phyloP scores from a whole-genome alignment of 345 rosid species.

The Salix brachista region DNA sequence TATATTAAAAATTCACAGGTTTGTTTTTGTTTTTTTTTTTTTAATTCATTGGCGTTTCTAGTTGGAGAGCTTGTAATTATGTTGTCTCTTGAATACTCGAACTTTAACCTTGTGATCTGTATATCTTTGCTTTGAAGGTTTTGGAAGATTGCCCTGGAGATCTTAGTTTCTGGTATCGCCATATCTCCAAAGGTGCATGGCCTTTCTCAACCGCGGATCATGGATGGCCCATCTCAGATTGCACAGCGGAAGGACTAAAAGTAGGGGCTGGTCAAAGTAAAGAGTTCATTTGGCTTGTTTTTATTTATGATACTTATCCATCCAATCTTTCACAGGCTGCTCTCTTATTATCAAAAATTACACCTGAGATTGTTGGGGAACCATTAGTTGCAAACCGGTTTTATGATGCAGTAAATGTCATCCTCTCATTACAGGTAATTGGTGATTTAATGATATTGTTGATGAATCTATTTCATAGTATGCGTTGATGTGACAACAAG shows the following conservation, averaged over 20 bases:
- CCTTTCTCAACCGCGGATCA: slow-evolving; percentile 97
- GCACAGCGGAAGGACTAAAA: slow-evolving; percentile 90
- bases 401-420: slow-evolving; percentile 82
- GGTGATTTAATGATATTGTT: neutral
- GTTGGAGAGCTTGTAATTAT: neutral
- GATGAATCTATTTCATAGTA: neutral
- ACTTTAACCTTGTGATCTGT: slow-evolving; percentile 5
- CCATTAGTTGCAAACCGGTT: slow-evolving; percentile 51
- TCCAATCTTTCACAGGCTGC: slow-evolving; percentile 48
- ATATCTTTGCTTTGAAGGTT: slow-evolving; percentile 46
- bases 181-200: slow-evolving; percentile 99
- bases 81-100: neutral
- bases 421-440: slow-evolving; percentile 83
- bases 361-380: slow-evolving; percentile 76
- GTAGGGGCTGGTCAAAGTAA: slow-evolving; percentile 34
- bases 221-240: slow-evolving; percentile 97
- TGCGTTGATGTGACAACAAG: neutral
- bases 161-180: slow-evolving; percentile 79
- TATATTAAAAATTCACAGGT: slow-evolving; percentile 79
- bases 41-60: neutral
- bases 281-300: neutral
- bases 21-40: neutral
- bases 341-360: slow-evolving; percentile 63
- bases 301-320: slow-evolving; percentile 11
- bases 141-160: slow-evolving; percentile 80